Percentiles rank a stretch among this genome's conserved stretches.
Conservation (phyloP, 140 eudicot genomes). For the Bidens hawaiensis region DNA sequence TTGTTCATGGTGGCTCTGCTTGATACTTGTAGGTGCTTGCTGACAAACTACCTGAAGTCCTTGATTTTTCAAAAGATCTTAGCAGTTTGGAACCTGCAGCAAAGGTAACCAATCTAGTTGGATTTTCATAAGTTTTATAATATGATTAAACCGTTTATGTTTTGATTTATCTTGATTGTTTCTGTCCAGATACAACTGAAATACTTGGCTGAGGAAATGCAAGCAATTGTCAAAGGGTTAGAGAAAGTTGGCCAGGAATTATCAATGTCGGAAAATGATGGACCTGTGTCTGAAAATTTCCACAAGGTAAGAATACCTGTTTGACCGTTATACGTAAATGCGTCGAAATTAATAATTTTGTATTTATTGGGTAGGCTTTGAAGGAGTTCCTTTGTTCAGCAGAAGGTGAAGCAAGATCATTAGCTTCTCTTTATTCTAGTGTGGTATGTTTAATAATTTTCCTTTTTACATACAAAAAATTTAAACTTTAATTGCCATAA, state of each 20-base stretch:
- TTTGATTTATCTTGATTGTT: constrained; percentile 13
- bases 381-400: constrained; percentile 76
- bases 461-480: not conserved
- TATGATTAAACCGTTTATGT: not conserved
- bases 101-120: constrained; percentile 43
- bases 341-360: not conserved
- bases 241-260: constrained; percentile 84
- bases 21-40: constrained; percentile 55
- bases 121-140: not conserved
- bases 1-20: not conserved
- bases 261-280: constrained; percentile 78
- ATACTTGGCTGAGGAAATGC: constrained; percentile 90
- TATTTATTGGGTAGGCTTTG: constrained; percentile 38
- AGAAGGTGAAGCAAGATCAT: constrained; percentile 84
- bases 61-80: constrained; percentile 78
- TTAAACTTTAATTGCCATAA: not conserved
- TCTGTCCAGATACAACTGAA: constrained; percentile 64
- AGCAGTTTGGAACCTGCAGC: constrained; percentile 76
- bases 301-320: constrained; percentile 40
- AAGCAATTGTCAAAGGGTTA: constrained; percentile 81
- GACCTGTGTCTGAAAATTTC: constrained; percentile 63
- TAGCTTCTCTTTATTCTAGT: constrained; percentile 69
- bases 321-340: not conserved
- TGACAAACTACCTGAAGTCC: constrained; percentile 81
- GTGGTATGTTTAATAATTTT: constrained; percentile 52